Evolutionary conservation across 176 grass and related monocot species (phyloP), one percentile per base, ranked within the genome.

Genomic region (Oryza brachyantha): DNA sequence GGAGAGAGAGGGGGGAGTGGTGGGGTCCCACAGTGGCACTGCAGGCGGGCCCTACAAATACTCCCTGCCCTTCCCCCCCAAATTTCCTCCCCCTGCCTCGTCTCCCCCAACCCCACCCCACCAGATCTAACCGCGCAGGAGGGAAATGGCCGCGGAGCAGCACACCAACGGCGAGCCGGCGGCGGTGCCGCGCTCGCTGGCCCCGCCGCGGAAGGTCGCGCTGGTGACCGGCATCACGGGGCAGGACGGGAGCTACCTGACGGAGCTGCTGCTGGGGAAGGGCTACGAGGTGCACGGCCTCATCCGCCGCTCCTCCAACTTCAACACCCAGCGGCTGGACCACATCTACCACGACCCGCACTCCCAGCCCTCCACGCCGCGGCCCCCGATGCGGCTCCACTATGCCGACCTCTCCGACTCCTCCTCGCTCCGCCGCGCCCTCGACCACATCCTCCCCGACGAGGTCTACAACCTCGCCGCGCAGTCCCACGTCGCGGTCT

Each of bases 381-480:
- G 89, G 55, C 92, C 96, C 5, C 96, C 83, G 68, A 85, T 99
- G 90, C 91, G 87, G 39, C 88, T 99, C 46, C 96, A 99, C 92
- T 99, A 99, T 81, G 92, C 96, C 61, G 96, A 99, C 90, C 88
- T 95, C 70, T 89, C 96, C 46, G 96, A 99, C 81, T 89, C 96
- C 1, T 95, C 96, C 16, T 99, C 96, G 1, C 89, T 99, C 82
- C 96, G 96, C 71, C 92, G 88, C 63, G 93, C 74, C 72, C 90
- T 99, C 48, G 96, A 95, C 84, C 29, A 84, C 42, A 65, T 99
- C 85, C 68, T 85, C 64, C 96, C 96, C 67, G 96, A 99, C 70
- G 96, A 99, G 92, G 96, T 99, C 80, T 99, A 99, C 87, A 99
- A 99, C 75, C 85, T 99, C 72, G 92, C 96, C 22, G 96, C 96